A percentile compares a stretch with the other conserved stretches of the same genome.
Conservation (phyloP, 140 eudicot species). For the Erigeron philadelphicus region DNA sequence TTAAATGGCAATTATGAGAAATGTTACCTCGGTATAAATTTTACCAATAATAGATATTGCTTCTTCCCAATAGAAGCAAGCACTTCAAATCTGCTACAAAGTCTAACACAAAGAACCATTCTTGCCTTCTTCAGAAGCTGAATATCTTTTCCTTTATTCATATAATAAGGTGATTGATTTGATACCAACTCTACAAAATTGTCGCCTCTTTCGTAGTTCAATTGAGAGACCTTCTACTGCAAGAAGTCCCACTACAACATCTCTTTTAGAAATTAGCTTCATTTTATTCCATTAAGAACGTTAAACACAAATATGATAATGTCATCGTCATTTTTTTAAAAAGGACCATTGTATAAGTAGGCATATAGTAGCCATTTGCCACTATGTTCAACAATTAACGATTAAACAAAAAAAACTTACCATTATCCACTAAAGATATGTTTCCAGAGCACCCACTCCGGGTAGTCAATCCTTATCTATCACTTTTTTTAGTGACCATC, state of each 20-base stretch:
- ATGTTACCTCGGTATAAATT: slow-evolving; percentile 61
- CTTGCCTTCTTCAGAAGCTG: too few species aligned
- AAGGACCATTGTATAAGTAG: neutral
- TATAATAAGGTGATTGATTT: slow-evolving; percentile 41
- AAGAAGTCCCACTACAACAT: slow-evolving; percentile 62
- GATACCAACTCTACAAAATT: slow-evolving; percentile 61
- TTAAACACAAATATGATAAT: neutral
- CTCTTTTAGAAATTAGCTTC: slow-evolving; percentile 51
- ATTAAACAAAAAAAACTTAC: too few species aligned
- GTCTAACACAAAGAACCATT: too few species aligned
- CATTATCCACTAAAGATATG: too few species aligned
- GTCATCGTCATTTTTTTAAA: too few species aligned
- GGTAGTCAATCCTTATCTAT: too few species aligned
- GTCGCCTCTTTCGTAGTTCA: slow-evolving; percentile 76
- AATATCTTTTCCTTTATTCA: too few species aligned
- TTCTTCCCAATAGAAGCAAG: slow-evolving; percentile 14
- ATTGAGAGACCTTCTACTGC: slow-evolving; percentile 71
- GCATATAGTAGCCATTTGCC: too few species aligned
- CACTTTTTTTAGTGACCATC: too few species aligned
- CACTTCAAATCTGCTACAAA: too few species aligned
- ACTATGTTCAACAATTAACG: too few species aligned
- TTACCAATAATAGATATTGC: slow-evolving; percentile 56
- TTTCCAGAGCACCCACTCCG: too few species aligned
- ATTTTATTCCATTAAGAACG: slow-evolving; percentile 37
- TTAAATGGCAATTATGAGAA: neutral